Base-by-base conservation (phyloP, 805 yeast species). In the Sugiyamaella chiloensis region DNA sequence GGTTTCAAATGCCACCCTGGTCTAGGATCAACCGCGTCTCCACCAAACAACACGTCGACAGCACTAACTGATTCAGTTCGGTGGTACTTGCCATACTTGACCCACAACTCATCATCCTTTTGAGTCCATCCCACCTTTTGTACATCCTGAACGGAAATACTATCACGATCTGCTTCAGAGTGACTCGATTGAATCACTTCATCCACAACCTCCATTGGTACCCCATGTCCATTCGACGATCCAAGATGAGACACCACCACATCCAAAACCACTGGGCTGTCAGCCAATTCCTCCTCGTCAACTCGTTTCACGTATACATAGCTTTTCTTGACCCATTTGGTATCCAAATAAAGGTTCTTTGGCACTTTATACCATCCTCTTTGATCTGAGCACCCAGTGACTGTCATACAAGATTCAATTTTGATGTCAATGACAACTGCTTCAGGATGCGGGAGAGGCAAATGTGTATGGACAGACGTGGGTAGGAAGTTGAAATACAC, bases 21-120 rank as follows among this genome's bases (percentile, higher is more conserved):
- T 47, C 96, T 70, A 2, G 96, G 95, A 44, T 87, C 96, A 2
- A 76, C 79, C 1, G 86, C 83, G 53, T 81, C 87, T 2, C 63
- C 60, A 1, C 95, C 95, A 67, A 80, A 89, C 29, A 90, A 65
- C 1, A 87, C 72, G 53, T 85, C 87, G 9, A 88, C 57, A 2
- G 75, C 86, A 5, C 80, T 75, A 5, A 83, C 62, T 1, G 80
- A 69, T 17, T 63, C 50, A 8, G 60, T 55, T 21, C 63, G 62
- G 24, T 60, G 57, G 31, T 63, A 71, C 3, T 59, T 48, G 4
- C 80, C 87, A 43, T 69, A 69, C 52, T 77, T 76, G 24, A 78
- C 69, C 90, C 89, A 85, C 11, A 85, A 58, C 6, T 85, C 84
- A 54, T 17, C n/a, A 42, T 51, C 56, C 39, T 32, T 26, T 16